These are phyloP conservation scores for Eremothecium cymbalariae DNA, from an alignment of 1,139 yeast species.

Conservation along the genomic window DNA sequence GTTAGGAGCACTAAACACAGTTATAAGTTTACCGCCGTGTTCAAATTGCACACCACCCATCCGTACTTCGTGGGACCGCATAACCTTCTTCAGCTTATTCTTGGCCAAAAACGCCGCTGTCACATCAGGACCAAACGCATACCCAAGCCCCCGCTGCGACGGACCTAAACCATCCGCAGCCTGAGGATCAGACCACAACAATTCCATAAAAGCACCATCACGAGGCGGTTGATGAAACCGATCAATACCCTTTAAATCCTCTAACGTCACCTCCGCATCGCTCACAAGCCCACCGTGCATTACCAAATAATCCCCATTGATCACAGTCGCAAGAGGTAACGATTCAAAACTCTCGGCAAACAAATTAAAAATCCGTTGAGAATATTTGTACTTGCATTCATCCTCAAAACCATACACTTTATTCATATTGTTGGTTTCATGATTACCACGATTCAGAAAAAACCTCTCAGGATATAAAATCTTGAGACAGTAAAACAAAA, in stretches of 20 bases:
- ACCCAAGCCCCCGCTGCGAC: slow-evolving; percentile 90
- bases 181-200: slow-evolving; percentile 97
- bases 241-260: slow-evolving; percentile 65
- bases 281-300: slow-evolving; percentile 96
- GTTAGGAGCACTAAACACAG: slow-evolving; percentile 96
- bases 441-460: slow-evolving; percentile 87
- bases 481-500: slow-evolving; percentile 71
- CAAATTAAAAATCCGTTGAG: slow-evolving; percentile 72
- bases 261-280: slow-evolving; percentile 58
- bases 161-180: slow-evolving; percentile 68
- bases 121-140: slow-evolving; percentile 94
- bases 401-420: slow-evolving; percentile 94
- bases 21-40: slow-evolving; percentile 76
- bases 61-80: slow-evolving; percentile 92
- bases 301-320: slow-evolving; percentile 68
- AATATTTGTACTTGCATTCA: slow-evolving; percentile 86
- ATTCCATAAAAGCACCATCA: slow-evolving; percentile 91
- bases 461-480: slow-evolving; percentile 65
- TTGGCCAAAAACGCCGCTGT: slow-evolving; percentile 67
- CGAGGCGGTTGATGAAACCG: slow-evolving; percentile 80
- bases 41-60: slow-evolving; percentile 85
- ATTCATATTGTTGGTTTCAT: slow-evolving; percentile 95
- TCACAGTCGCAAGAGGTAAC: slow-evolving; percentile 77
- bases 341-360: slow-evolving; percentile 83
- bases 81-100: slow-evolving; percentile 68